phyloP scores from a whole-genome alignment of 345 rosid species.

The Xanthoceras sorbifolium region DNA sequence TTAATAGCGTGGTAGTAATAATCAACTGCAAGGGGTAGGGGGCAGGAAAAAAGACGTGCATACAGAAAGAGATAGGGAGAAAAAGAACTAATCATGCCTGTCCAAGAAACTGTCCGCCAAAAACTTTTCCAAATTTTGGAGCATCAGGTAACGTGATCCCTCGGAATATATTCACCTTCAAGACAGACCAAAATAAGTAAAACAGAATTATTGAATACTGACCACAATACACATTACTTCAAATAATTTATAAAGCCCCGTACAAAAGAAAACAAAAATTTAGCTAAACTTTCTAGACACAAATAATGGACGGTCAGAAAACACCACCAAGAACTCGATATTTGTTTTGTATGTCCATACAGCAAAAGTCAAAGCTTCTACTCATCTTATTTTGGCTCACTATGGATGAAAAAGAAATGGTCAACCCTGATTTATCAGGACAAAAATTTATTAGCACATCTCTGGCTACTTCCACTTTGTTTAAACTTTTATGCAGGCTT shows the following conservation, averaged over 20 bases:
- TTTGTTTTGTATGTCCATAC: background rate
- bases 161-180: constrained; percentile 80
- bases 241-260: background rate
- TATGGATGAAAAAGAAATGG: background rate
- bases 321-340: background rate
- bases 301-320: background rate
- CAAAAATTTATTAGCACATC: background rate
- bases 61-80: background rate
- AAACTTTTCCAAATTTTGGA: constrained; percentile 86
- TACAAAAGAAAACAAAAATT: background rate
- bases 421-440: background rate
- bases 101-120: constrained; percentile 94
- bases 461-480: background rate
- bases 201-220: background rate
- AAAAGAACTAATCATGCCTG: constrained; percentile 53
- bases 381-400: constrained; percentile 1
- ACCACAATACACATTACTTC: background rate
- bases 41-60: background rate
- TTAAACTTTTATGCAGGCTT: too few species aligned
- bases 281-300: background rate
- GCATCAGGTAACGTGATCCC: constrained; percentile 90
- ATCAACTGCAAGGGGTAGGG: background rate
- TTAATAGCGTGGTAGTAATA: background rate
- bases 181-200: constrained; percentile 8
- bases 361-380: background rate